phyloP scores from a whole-genome alignment of 73 alveolate species.

The Durusdinium trenchii region DNA sequence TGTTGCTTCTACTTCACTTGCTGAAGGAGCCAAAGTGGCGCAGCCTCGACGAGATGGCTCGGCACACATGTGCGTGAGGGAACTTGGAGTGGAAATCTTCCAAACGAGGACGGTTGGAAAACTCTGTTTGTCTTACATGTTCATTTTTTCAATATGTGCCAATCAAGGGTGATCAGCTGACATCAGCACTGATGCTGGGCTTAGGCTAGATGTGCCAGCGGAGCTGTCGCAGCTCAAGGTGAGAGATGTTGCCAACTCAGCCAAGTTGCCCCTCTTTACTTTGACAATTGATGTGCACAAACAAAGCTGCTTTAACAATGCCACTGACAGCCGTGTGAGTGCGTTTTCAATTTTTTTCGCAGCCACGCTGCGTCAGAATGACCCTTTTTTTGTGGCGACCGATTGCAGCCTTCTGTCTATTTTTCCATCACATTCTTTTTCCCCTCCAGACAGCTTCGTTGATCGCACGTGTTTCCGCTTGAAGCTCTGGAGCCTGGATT shows the following conservation, averaged over 20 bases:
- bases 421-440: too few relatives aligned
- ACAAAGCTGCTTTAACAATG: too few relatives aligned
- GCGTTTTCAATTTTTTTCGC: too few relatives aligned
- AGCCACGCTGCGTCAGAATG: too few relatives aligned
- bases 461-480: too few relatives aligned
- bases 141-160: neutral
- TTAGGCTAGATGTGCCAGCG: slow-evolving; percentile 70
- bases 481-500: too few relatives aligned
- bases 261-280: too few relatives aligned
- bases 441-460: too few relatives aligned
- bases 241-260: slow-evolving; percentile 22
- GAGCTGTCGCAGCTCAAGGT: slow-evolving; percentile 84
- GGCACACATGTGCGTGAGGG: slow-evolving; percentile 68
- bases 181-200: neutral
- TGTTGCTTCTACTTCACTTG: neutral
- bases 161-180: neutral
- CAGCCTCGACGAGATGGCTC: slow-evolving; percentile 55
- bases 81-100: neutral
- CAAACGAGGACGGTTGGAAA: neutral
- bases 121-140: neutral
- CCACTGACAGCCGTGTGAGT: too few relatives aligned
- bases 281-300: too few relatives aligned
- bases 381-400: too few relatives aligned
- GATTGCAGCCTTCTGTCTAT: too few relatives aligned
- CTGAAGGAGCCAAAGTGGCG: slow-evolving; percentile 46